Evolutionary conservation across 768 basidiomycete genomes (phyloP).

Genomic region (Mycena belliarum): DNA sequence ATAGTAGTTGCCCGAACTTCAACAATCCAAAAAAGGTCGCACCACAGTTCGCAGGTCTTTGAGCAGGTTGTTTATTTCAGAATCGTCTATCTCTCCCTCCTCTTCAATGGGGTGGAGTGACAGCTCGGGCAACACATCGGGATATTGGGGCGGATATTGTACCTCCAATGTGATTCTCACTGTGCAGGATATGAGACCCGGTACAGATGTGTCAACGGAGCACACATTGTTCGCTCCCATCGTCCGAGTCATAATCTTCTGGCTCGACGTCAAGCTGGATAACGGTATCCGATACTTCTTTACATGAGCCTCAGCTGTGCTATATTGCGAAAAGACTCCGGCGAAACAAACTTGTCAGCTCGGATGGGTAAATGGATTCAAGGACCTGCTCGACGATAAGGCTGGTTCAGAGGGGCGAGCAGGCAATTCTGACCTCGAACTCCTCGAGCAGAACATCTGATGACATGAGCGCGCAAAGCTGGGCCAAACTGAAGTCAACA

Average conservation of each 20-base stretch:
- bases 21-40: slow-evolving; percentile 26
- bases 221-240: slow-evolving; percentile 61
- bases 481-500: not conserved
- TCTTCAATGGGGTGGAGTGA: slow-evolving; percentile 62
- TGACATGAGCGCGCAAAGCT: slow-evolving; percentile 45
- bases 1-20: slow-evolving; percentile 9
- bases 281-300: slow-evolving; percentile 85
- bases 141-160: slow-evolving; percentile 80
- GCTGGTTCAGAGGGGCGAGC: slow-evolving; percentile 3
- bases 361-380: slow-evolving; percentile 94
- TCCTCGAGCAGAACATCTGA: slow-evolving; percentile 79
- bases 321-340: slow-evolving; percentile 30
- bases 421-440: slow-evolving; percentile 68
- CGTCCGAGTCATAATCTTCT: slow-evolving; percentile 58
- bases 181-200: slow-evolving; percentile 34
- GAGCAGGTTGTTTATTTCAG: slow-evolving; percentile 57
- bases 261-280: slow-evolving; percentile 87
- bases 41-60: slow-evolving; percentile 59
- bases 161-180: slow-evolving; percentile 76
- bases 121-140: slow-evolving; percentile 78
- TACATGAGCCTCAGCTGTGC: slow-evolving; percentile 47
- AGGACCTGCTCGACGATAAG: slow-evolving; percentile 15
- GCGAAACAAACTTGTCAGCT: slow-evolving; percentile 79
- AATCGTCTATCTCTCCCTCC: slow-evolving; percentile 59
- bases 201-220: slow-evolving; percentile 18